Base-by-base conservation (phyloP, 441 rosid species). In the Erodium moschatum region DNA sequence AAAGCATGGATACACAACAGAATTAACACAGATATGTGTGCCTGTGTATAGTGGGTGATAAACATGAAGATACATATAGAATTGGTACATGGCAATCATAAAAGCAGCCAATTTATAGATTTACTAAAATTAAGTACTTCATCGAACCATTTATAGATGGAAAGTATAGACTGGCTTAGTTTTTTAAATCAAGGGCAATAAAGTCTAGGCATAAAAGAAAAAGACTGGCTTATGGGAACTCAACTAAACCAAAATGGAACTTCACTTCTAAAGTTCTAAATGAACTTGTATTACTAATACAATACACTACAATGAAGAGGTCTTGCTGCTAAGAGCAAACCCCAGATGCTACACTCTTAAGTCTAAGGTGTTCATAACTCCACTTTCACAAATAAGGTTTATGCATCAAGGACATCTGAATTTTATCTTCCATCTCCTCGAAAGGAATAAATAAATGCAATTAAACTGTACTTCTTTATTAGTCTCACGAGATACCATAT, bases 11-110 rank as follows among this genome's bases (percentile, higher is more conserved):
- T 52, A 52, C 20, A 52, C 20, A 0, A 4, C 9, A 29, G 21
- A 20, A 60, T 60, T 56, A 6, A 60, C 64, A 60, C 64, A 60
- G 15, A 60, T 19, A 20, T 20, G 64, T 20, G 64, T 60, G 29
- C 3, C 9, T 60, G 31, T 60, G 64, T 60, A 21, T 60, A 8
- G 13, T 60, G 64, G 15, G 64, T 60, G 29, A 60, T 21, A 60
- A 60, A 52, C 60, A 52, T 52, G 60, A 16, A 15, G 60, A 52
- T 52, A 16, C 16, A 5, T 52, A 15, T 15, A 19, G 60, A 52
- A 18, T 16, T 18, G 6, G 19, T 52, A 52, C 9, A 52, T 52
- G 5, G 16, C 21, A 52, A 52, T 52, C 21, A 52, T 19, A 52
- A 6, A 15, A 0, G 21, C 60, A 52, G 60, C 19, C 6, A 52